Conservation (phyloP, 257 asterid genomes). For the Solanum appendiculatum region DNA sequence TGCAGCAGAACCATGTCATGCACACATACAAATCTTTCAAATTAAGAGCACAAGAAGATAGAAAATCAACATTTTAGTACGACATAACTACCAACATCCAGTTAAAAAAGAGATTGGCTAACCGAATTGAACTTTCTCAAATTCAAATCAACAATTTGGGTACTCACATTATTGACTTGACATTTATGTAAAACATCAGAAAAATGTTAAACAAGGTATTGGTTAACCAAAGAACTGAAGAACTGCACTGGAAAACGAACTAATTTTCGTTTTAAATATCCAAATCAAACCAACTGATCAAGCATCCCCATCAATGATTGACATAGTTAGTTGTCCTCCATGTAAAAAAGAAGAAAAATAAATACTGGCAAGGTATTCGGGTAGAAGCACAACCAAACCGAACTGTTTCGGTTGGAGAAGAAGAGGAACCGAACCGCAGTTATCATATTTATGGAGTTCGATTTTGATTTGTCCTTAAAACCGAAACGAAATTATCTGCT, state of each 20-base stretch:
- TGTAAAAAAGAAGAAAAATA: background rate
- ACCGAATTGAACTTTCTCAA: too few relatives aligned
- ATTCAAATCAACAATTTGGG: too few relatives aligned
- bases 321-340: background rate
- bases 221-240: too few relatives aligned
- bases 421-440: background rate
- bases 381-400: background rate
- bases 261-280: background rate
- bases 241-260: too few relatives aligned
- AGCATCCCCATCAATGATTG: background rate
- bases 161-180: too few relatives aligned
- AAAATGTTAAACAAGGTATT: too few relatives aligned
- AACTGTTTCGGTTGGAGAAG: too few relatives aligned
- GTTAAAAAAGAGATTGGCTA: too few relatives aligned
- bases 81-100: background rate
- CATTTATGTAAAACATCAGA: too few relatives aligned
- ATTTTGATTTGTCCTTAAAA: background rate
- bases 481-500: background rate
- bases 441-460: background rate
- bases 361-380: background rate
- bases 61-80: background rate
- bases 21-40: background rate
- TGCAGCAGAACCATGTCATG: background rate
- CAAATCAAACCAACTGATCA: background rate
- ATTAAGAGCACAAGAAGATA: background rate